Base-by-base conservation (phyloP, 2,329 filamentous ascomycete species). In the Aspergillus sp. region DNA sequence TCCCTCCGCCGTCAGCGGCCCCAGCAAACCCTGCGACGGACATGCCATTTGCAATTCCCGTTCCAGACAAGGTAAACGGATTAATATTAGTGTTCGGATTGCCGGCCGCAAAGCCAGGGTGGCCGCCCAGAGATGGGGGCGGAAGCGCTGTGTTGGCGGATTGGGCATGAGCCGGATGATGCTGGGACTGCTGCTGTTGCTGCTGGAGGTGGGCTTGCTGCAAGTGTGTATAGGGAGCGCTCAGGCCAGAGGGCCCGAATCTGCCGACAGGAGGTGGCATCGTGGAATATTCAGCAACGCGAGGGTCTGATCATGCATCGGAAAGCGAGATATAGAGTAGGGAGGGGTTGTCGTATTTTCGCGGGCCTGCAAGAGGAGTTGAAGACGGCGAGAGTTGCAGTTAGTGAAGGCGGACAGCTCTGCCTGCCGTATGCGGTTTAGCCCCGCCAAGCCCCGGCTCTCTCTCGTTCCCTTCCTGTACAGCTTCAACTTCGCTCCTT, bases 61-160 rank as follows among this genome's bases (percentile, higher is more conserved):
- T 68, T 27, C 78, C 74, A 3, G 78, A 62, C 26, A 71, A 48
- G 13, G 65, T 74, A 61, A 89, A 89, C 3, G 83, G 81, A 54
- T 82, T 85, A 52, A 86, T 77, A 59, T 80, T 78, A 40, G 80
- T 76, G 63, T 84, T 86, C 47, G 82, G 78, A 56, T 79, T 82
- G 50, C 61, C 67, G 32, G 68, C 59, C 10, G 82, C 80, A 65
- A 93, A 94, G 44, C 76, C 78, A 40, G 86, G 82, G 62, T 87
- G 86, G 47, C 77, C 75, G 51, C 79, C 78, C 44, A 90, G 72
- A 37, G 74, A 77, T 43, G 79, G 77, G 49, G 76, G 74, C 42
- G 75, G 76, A 3, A 79, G 69, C 40, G 69, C 69, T 39, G 68
- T 62, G 48, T 67, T 72, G 57, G 69, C 66, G 35, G 69, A 66